phyloP scores from a whole-genome alignment of 2,329 filamentous ascomycete genomes.

The Calonectria fujianensis region DNA sequence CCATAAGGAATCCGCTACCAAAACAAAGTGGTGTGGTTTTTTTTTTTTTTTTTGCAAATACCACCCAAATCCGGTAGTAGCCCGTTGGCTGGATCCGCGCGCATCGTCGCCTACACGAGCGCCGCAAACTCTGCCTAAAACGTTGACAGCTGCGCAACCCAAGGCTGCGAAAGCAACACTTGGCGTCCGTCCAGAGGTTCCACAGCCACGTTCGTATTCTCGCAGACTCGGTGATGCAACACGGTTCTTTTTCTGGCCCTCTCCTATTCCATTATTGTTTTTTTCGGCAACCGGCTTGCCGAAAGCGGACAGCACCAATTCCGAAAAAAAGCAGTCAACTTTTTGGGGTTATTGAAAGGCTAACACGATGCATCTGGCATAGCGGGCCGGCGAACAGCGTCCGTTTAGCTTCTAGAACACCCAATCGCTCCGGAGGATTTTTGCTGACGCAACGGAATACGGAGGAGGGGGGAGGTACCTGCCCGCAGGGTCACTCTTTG shows the following conservation, averaged over 20 bases:
- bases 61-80: constrained; percentile 7
- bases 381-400: constrained; percentile 13
- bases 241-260: constrained; percentile 10
- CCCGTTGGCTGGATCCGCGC: neutral
- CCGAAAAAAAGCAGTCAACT: constrained; percentile 24
- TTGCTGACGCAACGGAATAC: constrained; percentile 11
- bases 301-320: constrained; percentile 1
- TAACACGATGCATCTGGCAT: constrained; percentile 24
- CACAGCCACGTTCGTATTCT: constrained; percentile 16
- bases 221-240: neutral
- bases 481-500: constrained; percentile 1
- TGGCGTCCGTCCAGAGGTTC: constrained; percentile 10
- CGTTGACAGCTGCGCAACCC: constrained; percentile 22
- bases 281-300: constrained; percentile 2
- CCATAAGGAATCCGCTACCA: constrained; percentile 1
- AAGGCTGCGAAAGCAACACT: constrained; percentile 7
- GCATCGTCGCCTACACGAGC: constrained; percentile 6
- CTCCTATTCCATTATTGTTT: neutral
- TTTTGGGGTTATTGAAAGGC: constrained; percentile 6
- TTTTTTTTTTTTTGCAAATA: neutral
- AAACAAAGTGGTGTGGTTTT: neutral
- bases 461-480: neutral
- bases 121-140: constrained; percentile 24
- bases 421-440: constrained; percentile 9
- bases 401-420: constrained; percentile 13